Evolutionary conservation across 208 protist species (phyloP), one percentile per base, ranked within the genome.

Genomic region (Leishmania arabica): DNA sequence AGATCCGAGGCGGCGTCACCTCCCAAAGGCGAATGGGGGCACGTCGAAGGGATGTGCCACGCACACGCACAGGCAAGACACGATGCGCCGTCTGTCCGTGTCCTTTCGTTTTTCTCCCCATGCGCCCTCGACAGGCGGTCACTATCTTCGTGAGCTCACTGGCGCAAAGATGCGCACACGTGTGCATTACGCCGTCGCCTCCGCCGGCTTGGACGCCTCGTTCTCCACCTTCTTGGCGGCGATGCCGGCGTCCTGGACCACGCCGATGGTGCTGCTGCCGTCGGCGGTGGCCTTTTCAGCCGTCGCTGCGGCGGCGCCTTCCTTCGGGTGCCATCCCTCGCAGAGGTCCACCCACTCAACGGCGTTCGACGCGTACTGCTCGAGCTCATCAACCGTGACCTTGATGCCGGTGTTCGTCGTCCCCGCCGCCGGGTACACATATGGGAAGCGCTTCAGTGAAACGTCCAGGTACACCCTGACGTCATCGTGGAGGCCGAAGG

Each of bases 321-420:
- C 60, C 21, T 11, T 68, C n/a, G 81, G 53, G 47, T 75, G 65
- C 87, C 89, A 92, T 40, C 80, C 89, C 9, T 89, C 81, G 69
- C 89, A 90, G 19, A 95, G 71, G 77, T 95, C 87, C 19, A 93
- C 88, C 92, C 92, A 95, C 87, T 93, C 92, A 31, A 93, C 85
- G 84, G 91, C 88, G 69, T 90, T 87, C 34, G 83, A 76, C 3
- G 86, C 84, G 85, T 91, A 92, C 60, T 78, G 66, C 83, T 92
- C 90, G 70, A 95, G 84, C 78, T 95, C 92, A 2, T 86, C 87
- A 2, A 82, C 60, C n/a, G 74, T 88, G 62, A 95, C 34, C 19
- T 70, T 77, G 8, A 93, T 75, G 8, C 81, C 84, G 60, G 82
- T 90, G 85, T 93, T 89, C 4, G 65, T 34, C 13, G 88, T 88